Conservation (phyloP, 2,329 filamentous ascomycete species). For the Didymella keratinophila region DNA sequence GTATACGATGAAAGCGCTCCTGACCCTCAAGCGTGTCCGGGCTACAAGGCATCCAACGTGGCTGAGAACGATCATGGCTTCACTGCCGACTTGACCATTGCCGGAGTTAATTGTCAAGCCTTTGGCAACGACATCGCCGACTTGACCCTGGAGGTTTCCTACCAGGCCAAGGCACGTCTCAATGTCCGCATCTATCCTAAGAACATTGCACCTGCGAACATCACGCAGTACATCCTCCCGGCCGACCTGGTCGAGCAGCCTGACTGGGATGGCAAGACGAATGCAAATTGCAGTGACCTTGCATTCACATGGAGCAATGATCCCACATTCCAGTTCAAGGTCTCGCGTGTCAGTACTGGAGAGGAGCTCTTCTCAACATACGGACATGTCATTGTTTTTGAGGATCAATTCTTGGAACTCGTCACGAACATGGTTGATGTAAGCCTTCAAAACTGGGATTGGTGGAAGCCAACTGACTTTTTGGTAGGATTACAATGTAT, state of each 20-base stretch:
- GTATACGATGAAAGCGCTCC: constrained; percentile 26
- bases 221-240: constrained; percentile 23
- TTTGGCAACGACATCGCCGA: constrained; percentile 64
- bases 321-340: constrained; percentile 70
- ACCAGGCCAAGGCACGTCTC: constrained; percentile 55
- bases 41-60: constrained; percentile 71
- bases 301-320: constrained; percentile 43
- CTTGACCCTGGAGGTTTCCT: constrained; percentile 63
- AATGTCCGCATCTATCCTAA: constrained; percentile 30
- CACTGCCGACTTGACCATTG: constrained; percentile 70
- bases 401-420: constrained; percentile 70
- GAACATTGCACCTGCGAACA: constrained; percentile 24
- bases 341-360: constrained; percentile 62
- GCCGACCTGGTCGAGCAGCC: constrained; percentile 22
- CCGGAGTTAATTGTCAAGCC: constrained; percentile 67
- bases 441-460: constrained; percentile 53
- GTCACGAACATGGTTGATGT: constrained; percentile 56
- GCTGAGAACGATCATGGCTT: constrained; percentile 55
- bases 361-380: constrained; percentile 72
- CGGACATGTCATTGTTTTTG: constrained; percentile 73
- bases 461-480: constrained; percentile 48
- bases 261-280: constrained; percentile 26
- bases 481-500: constrained; percentile 67
- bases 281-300: constrained; percentile 22
- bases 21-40: constrained; percentile 61